Conservation (phyloP, 2,329 filamentous ascomycete species). For the Ophiostoma tasmaniense region DNA sequence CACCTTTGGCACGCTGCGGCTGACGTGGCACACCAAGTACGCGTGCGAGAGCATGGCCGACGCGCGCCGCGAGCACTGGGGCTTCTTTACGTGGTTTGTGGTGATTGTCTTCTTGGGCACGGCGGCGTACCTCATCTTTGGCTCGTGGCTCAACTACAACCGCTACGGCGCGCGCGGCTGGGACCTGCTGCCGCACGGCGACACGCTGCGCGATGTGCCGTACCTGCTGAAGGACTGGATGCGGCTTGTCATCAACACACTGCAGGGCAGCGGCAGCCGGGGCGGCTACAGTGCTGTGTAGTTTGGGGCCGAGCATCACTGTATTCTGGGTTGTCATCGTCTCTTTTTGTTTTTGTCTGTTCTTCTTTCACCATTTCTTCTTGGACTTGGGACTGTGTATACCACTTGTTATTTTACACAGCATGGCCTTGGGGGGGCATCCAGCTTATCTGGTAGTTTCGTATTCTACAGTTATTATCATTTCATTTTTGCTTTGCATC, state of each 20-base stretch:
- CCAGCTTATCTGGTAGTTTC: neutral
- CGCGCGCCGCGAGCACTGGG: slow-evolving; percentile 58
- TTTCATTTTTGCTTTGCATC: neutral
- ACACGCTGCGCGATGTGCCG: slow-evolving; percentile 83
- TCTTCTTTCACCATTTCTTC: neutral
- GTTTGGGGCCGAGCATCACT: neutral
- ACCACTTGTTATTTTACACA: slow-evolving; percentile 2
- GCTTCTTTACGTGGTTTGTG: slow-evolving; percentile 95
- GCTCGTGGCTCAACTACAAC: slow-evolving; percentile 98
- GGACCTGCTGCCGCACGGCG: slow-evolving; percentile 88
- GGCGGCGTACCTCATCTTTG: slow-evolving; percentile 90
- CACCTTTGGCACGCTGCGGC: slow-evolving; percentile 40
- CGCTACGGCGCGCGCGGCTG: slow-evolving; percentile 90
- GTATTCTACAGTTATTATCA: neutral
- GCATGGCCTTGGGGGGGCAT: neutral
- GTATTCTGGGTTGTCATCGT: neutral
- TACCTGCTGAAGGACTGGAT: slow-evolving; percentile 88
- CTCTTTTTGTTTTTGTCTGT: neutral
- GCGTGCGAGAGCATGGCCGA: slow-evolving; percentile 57
- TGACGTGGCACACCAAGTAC: slow-evolving; percentile 83
- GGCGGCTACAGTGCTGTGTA: slow-evolving; percentile 93
- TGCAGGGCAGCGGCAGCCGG: slow-evolving; percentile 74
- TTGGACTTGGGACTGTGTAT: slow-evolving; percentile 6
- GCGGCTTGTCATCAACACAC: slow-evolving; percentile 67
- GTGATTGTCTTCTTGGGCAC: slow-evolving; percentile 83